Base-by-base conservation (phyloP, 768 basidiomycete genomes). In the Trametes punicea region DNA sequence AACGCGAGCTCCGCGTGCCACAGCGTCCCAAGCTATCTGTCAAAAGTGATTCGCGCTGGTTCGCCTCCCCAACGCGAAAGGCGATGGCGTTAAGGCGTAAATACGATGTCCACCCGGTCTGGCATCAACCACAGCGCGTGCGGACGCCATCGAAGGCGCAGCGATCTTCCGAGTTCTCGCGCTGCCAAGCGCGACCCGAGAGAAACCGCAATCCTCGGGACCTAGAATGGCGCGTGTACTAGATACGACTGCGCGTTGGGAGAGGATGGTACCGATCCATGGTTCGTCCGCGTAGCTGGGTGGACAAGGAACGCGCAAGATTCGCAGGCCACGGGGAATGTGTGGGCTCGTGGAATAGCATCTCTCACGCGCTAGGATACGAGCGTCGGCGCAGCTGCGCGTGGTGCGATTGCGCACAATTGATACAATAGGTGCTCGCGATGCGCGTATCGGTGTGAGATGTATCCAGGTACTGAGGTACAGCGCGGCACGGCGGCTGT, bases 71-170 rank as follows among this genome's bases (percentile, higher is more conserved):
- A 6, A 25, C 47, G 15, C 13, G 33, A 21, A 31, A 11, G 52
- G 42, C 9, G 51, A 59, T 59, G 57, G 57, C 52, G 57, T 54
- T 59, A 59, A 54, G 20, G 57, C 52, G 57, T 59, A 59, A 20
- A 21, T 59, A 59, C 57, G 57, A 51, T 27, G 25, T 40, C 30
- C 51, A 46, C 2, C 38, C 51, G 40, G 33, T n/a, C 51, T 45
- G 51, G 27, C 41, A 49, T 8, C 13, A 36, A 33, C 29, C 45
- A n/a, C 30, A 40, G 34, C 46, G 46, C 47, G 47, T 16, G 25
- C 45, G 25, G 44, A n/a, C 44, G 46, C 21, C 39, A 21, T 36
- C 25, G 46, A 46, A 42, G 21, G 15, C 3, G 2, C 29, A 36
- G 45, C 38, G 49, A 49, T 26, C 25, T 13, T 54, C 44, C 44